phyloP scores from a whole-genome alignment of 495 filamentous ascomycete species.

The Delitschia confertaspora region DNA sequence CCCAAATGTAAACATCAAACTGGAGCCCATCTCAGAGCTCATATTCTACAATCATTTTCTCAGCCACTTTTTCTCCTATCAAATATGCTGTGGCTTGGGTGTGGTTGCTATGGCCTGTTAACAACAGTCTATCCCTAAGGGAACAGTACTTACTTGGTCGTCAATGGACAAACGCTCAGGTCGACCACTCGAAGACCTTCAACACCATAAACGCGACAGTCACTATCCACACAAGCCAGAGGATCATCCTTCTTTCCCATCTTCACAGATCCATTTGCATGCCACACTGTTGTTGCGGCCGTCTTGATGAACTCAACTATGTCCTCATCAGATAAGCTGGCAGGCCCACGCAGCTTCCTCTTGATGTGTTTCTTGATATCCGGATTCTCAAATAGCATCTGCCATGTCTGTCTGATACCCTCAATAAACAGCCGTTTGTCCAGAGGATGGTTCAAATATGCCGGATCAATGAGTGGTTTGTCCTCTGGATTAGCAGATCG shows the following conservation, averaged over 20 bases:
- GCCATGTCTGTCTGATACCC: constrained; percentile 38
- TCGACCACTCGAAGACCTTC: constrained; percentile 25
- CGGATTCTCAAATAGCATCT: constrained; percentile 40
- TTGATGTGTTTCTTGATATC: constrained; percentile 42
- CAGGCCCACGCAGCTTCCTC: constrained; percentile 37
- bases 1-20: not conserved
- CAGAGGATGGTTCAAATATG: constrained; percentile 38
- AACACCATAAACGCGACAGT: constrained; percentile 20
- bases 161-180: constrained; percentile 21
- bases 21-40: constrained; percentile 3
- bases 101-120: constrained; percentile 30
- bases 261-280: constrained; percentile 14
- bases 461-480: constrained; percentile 18
- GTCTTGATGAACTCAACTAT: constrained; percentile 36
- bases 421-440: constrained; percentile 50
- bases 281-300: constrained; percentile 13
- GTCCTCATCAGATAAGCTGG: constrained; percentile 48
- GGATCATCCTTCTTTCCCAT: constrained; percentile 29
- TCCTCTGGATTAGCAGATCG: constrained; percentile 14
- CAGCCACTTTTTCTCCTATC: constrained; percentile 37
- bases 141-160: constrained; percentile 12
- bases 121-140: constrained; percentile 1
- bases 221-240: constrained; percentile 28
- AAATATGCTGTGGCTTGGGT: constrained; percentile 35
- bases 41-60: constrained; percentile 42